Percentiles rank a stretch among this genome's conserved stretches.
These are phyloP conservation scores for Fusarium secorum DNA, from an alignment of 2,329 filamentous ascomycete genomes.

Conservation along the genomic window DNA sequence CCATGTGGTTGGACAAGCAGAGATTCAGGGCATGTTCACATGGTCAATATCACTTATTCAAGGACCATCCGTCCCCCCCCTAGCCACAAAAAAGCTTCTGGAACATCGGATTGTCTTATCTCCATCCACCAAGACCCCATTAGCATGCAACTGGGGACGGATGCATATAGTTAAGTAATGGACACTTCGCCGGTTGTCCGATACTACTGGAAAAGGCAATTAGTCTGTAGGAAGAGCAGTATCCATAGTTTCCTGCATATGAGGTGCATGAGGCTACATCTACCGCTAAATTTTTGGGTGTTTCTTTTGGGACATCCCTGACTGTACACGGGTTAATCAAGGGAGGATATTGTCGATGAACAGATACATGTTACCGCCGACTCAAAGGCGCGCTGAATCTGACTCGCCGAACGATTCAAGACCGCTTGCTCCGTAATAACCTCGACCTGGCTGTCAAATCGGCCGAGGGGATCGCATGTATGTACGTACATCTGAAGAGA, in stretches of 20 bases:
- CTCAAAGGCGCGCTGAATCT: slow-evolving; percentile 42
- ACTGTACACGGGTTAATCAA: background rate
- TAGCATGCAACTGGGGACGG: background rate
- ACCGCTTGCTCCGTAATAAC: slow-evolving; percentile 13
- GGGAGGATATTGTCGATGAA: background rate
- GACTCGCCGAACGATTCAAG: slow-evolving; percentile 34
- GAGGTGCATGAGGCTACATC: slow-evolving; percentile 18
- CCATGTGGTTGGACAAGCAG: background rate
- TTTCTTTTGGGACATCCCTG: background rate
- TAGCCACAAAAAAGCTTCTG: slow-evolving; percentile 35
- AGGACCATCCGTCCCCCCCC: background rate
- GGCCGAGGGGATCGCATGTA: slow-evolving; percentile 31
- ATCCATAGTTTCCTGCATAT: slow-evolving; percentile 36
- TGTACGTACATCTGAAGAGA: slow-evolving; percentile 7
- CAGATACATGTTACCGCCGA: slow-evolving; percentile 11
- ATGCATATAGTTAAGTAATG: background rate
- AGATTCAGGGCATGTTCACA: background rate
- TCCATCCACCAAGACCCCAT: slow-evolving; percentile 22
- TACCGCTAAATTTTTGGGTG: background rate
- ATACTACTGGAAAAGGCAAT: slow-evolving; percentile 6
- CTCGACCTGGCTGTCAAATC: slow-evolving; percentile 29
- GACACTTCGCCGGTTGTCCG: slow-evolving; percentile 7
- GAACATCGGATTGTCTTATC: slow-evolving; percentile 39
- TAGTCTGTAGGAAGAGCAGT: slow-evolving; percentile 5
- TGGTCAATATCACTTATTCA: slow-evolving; percentile 3